Evolutionary conservation across 805 yeast species (phyloP).

Genomic region (Pichia paraexigua): DNA sequence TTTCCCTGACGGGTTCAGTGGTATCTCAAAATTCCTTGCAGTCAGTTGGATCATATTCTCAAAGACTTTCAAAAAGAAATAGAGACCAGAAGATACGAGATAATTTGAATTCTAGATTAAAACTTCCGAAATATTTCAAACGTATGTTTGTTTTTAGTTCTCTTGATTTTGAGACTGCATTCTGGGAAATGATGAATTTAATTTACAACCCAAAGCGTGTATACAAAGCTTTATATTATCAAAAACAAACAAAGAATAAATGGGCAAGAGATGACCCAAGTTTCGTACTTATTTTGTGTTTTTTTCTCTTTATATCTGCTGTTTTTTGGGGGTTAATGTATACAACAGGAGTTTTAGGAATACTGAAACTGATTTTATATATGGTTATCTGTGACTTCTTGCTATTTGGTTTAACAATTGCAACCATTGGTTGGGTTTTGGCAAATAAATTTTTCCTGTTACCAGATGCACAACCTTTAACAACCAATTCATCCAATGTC

Average conservation of each 20-base stretch:
- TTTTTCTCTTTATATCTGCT: conserved; percentile 63
- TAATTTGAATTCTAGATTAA: conserved; percentile 10
- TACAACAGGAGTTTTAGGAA: conserved; percentile 52
- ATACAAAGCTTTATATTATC: conserved; percentile 73
- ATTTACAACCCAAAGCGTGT: conserved; percentile 73
- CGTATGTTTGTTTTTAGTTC: conserved; percentile 67
- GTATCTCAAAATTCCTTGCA: conserved; percentile 12
- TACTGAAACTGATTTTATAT: conserved; percentile 60
- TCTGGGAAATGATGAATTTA: conserved; percentile 80
- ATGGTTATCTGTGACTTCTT: conserved; percentile 85
- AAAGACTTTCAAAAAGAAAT: conserved; percentile 7
- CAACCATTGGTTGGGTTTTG: conserved; percentile 67
- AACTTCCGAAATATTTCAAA: conserved; percentile 26
- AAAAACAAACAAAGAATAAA: conserved; percentile 66
- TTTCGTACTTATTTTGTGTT: conserved; percentile 65
- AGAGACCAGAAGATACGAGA: conserved; percentile 9
- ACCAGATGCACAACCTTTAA: conserved; percentile 9
- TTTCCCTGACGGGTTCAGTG: conserved; percentile 3
- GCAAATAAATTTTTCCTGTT: conserved; percentile 51
- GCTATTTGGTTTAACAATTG: conserved; percentile 55
- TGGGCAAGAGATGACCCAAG: conserved; percentile 94
- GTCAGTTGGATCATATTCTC: conserved; percentile 11
- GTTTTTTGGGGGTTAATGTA: conserved; percentile 87
- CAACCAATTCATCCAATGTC: conserved; percentile 12
- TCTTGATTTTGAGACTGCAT: conserved; percentile 84